Conservation (phyloP, 257 asterid species). For the Leptodermis oblonga region DNA sequence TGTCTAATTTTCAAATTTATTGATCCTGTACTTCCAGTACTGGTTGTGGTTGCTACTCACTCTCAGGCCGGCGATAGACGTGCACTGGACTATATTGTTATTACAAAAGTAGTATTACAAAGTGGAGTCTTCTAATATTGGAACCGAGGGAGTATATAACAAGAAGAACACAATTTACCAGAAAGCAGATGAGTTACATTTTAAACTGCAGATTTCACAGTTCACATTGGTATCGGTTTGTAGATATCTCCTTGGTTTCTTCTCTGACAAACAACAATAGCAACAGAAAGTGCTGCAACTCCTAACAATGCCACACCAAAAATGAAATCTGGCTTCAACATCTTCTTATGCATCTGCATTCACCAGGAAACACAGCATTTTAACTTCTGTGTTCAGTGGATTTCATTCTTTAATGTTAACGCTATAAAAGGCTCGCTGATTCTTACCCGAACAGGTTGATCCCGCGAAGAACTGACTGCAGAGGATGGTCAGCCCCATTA, state of each 20-base stretch:
- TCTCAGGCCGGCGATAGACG: no score
- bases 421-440: neutral
- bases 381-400: no score
- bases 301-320: slow-evolving; percentile 37
- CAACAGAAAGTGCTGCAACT: slow-evolving; percentile 22
- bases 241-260: slow-evolving; percentile 34
- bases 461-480: slow-evolving; percentile 17
- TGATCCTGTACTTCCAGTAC: neutral
- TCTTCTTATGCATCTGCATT: slow-evolving; percentile 34
- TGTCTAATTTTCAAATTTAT: neutral
- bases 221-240: slow-evolving; percentile 30
- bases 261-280: slow-evolving; percentile 15
- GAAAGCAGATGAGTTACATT: neutral
- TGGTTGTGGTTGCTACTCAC: no score
- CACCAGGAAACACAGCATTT: neutral
- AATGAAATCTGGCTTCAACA: slow-evolving; percentile 14
- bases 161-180: neutral
- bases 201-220: neutral
- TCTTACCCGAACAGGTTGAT: slow-evolving; percentile 39
- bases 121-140: no score
- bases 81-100: neutral
- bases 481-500: slow-evolving; percentile 69
- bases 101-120: neutral
- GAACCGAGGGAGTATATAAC: no score
- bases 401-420: neutral